Conservation (phyloP, 1,139 yeast genomes). For the Diutina ranongensis region DNA sequence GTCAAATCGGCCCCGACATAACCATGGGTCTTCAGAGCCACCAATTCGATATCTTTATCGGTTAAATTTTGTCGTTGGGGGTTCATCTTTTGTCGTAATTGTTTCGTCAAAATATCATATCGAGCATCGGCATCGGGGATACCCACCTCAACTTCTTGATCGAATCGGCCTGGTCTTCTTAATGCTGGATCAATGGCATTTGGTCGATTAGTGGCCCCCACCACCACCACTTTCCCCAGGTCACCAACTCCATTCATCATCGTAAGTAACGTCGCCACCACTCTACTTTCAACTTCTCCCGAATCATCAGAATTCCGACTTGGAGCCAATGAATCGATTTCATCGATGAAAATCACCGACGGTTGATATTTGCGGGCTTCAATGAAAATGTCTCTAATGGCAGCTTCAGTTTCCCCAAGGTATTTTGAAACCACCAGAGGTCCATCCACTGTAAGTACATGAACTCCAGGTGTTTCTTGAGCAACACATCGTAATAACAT, state of each 20-base stretch:
- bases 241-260: constrained; percentile 85
- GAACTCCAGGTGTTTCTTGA: constrained; percentile 50
- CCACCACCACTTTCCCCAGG: constrained; percentile 57
- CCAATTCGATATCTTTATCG: constrained; percentile 36
- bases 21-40: constrained; percentile 62
- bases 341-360: constrained; percentile 78
- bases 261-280: constrained; percentile 79
- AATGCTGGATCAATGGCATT: constrained; percentile 56
- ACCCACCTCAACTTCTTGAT: constrained; percentile 73
- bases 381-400: constrained; percentile 65
- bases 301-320: constrained; percentile 71
- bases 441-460: constrained; percentile 75
- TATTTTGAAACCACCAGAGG: constrained; percentile 90
- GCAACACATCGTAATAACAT: constrained; percentile 81
- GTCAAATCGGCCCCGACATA: constrained; percentile 83
- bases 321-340: constrained; percentile 85
- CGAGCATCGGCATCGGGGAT: constrained; percentile 67
- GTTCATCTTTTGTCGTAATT: constrained; percentile 45
- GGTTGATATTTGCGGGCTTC: constrained; percentile 87
- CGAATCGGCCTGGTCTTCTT: constrained; percentile 66
- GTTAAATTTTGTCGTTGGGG: constrained; percentile 40
- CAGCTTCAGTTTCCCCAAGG: constrained; percentile 85
- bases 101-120: constrained; percentile 48
- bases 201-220: constrained; percentile 76
- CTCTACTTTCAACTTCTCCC: constrained; percentile 81